Conservation (phyloP, 139 green algal species). For the Chlorella sp. region DNA sequence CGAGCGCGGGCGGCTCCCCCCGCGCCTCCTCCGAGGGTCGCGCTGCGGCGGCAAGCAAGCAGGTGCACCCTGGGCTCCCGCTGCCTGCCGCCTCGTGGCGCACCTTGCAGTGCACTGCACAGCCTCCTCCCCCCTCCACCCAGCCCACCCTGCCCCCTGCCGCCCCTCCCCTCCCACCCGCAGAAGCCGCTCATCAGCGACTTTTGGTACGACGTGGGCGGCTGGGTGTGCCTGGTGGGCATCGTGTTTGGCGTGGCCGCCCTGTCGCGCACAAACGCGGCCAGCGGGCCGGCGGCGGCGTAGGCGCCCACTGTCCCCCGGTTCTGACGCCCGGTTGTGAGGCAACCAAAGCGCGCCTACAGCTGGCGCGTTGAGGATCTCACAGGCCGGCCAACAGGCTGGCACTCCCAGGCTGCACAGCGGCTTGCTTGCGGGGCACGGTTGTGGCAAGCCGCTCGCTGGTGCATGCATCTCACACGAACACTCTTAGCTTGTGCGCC, state of each 20-base stretch:
- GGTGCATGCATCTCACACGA: too few relatives aligned
- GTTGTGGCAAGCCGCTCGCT: too few relatives aligned
- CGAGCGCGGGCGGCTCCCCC: slow-evolving; percentile 8
- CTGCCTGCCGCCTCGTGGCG: neutral
- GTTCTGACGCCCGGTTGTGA: too few relatives aligned
- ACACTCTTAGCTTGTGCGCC: too few relatives aligned
- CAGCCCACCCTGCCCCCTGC: neutral
- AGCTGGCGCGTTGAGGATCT: too few relatives aligned
- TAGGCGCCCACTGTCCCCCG: too few relatives aligned
- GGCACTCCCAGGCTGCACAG: too few relatives aligned
- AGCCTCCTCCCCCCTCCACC: neutral
- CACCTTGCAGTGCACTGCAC: neutral
- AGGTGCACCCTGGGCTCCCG: neutral
- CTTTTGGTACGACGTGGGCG: slow-evolving; percentile 87
- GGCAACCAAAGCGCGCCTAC: too few relatives aligned
- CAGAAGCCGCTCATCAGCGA: slow-evolving; percentile 52
- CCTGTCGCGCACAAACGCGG: slow-evolving; percentile 9
- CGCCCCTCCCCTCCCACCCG: neutral
- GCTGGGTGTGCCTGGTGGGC: slow-evolving; percentile 75
- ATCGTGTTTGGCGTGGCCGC: slow-evolving; percentile 41
- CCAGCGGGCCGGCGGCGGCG: neutral
- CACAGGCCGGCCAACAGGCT: too few relatives aligned
- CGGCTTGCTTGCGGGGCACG: too few relatives aligned
- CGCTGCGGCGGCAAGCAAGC: neutral
- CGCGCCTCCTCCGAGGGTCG: neutral